Base-by-base conservation (phyloP, 495 filamentous ascomycete genomes). In the Aspergillus cristatus region DNA sequence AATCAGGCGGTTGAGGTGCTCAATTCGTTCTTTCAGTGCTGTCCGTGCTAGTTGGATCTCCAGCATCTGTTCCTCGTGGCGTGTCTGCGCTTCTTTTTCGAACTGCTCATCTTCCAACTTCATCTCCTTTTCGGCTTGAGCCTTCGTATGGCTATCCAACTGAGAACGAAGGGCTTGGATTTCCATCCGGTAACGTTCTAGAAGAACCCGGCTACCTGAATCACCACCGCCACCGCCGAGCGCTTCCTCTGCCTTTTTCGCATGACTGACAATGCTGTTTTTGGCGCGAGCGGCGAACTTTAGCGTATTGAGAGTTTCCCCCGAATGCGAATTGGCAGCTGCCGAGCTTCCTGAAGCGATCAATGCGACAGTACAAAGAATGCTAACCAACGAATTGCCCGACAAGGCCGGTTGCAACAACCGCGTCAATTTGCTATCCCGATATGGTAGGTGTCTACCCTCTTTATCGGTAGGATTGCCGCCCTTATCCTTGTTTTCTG, bases 41-140 rank as follows among this genome's bases (percentile, higher is more conserved):
- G 90, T 98, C 17, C 93, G 76, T 11, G 91, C 91, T 18, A 98
- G 72, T 56, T 98, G 91, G 79, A 98, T 98, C 57, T 97, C 91
- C 31, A 97, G 70, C 71, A 98, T 88, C 55, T 98, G 91, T 54
- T 98, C 91, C 49, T 93, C 88, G 50, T 96, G 93, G 20, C 91
- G 81, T 37, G 79, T 71, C 50, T 86, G 78, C 18, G 82, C 80
- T 57, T 91, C 81, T 42, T 82, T 81, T 58, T 95, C 86, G 22
- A 80, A 71, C 40, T 83, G 77, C 40, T 78, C 68, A 46, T 84
- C 78, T 54, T 83, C 78, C 66, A 76, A 45, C 54, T 72, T 76
- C 24, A 81, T 67, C 26, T 78, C 70, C 18, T 83, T 81, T 31
- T 81, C 79, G 24, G 78, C 76, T 24, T 81, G 76, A 39, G 76